Base-by-base conservation (phyloP, 2,329 filamentous ascomycete genomes). In the Fusarium papillatum region DNA sequence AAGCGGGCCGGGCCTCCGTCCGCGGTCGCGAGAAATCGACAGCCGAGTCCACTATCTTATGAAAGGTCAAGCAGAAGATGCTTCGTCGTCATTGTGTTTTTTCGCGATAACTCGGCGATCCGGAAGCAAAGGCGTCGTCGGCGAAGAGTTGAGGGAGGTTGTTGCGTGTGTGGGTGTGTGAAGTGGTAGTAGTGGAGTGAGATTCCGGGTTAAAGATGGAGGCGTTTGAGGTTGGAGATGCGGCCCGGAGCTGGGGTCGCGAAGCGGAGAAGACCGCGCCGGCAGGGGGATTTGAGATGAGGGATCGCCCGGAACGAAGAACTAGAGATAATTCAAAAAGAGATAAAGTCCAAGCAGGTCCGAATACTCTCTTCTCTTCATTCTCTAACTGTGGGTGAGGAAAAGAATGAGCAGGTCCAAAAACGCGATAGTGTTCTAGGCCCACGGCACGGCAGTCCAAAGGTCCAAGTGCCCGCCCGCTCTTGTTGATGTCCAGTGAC, bases 1-100 rank as follows among this genome's bases (percentile, higher is more conserved):
- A 46, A 69, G 62, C 57, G 69, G 71, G 29, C 68, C 68, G 73
- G 71, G 60, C 50, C 19, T 57, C 29, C 29, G 50, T 57, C 50
- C 66, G 74, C 74, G 66, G 66, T 76, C 72, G 74, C 74, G 74
- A 67, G 70, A 66, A 72, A 62, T 64, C 74, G 74, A 77, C 75
- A 57, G 60, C 63, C 39, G 41, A 48, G 43, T 66, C 71, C 38
- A 72, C 57, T 29, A 61, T 64, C 50, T 78, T 74, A 74, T 63
- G 43, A 59, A 53, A 50, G 19, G 41, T 63, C 55, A 31, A 34
- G 64, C 57, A 57, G 34, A 29, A 68, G 19, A 69, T 24, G 48
- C 48, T 31, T 39, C 64, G 46, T 71, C 72, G 64, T 78, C 78
- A 79, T 79, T 63, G 70, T 79, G 76, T 63, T 67, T 63, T 67